Percentiles rank a stretch among this genome's conserved stretches.
These are phyloP conservation scores for Paramecium octaurelia DNA, from an alignment of 73 alveolate species.

Conservation along the genomic window DNA sequence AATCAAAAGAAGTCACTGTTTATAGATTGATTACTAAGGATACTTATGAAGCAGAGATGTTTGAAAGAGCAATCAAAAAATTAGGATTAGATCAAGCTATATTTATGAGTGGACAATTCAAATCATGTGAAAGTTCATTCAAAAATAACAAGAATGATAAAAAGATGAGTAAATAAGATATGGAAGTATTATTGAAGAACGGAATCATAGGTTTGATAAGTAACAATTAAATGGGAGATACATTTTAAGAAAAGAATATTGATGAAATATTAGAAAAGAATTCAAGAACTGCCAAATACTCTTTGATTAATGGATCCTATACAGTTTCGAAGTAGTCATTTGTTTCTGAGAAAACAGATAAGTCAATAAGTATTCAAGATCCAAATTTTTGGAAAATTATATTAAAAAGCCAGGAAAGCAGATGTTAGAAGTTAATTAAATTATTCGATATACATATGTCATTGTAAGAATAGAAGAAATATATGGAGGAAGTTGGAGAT, in stretches of 20 bases:
- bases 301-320: slow-evolving; percentile 72
- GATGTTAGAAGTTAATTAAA: slow-evolving; percentile 64
- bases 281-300: slow-evolving; percentile 65
- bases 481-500: slow-evolving; percentile 67
- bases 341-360: slow-evolving; percentile 77
- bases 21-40: slow-evolving; percentile 92
- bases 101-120: slow-evolving; percentile 80
- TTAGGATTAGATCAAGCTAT: slow-evolving; percentile 93
- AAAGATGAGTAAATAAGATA: slow-evolving; percentile 76
- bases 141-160: slow-evolving; percentile 19
- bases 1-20: slow-evolving; percentile 95
- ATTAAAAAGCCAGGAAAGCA: slow-evolving; percentile 63
- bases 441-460: slow-evolving; percentile 48
- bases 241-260: slow-evolving; percentile 69
- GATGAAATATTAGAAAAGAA: slow-evolving; percentile 77
- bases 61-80: slow-evolving; percentile 89
- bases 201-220: slow-evolving; percentile 86
- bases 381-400: slow-evolving; percentile 89
- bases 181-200: slow-evolving; percentile 78
- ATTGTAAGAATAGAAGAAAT: slow-evolving; percentile 61
- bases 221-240: slow-evolving; percentile 68
- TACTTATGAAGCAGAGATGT: slow-evolving; percentile 97
- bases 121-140: slow-evolving; percentile 57
- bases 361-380: slow-evolving; percentile 75
- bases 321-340: slow-evolving; percentile 77